These are phyloP conservation scores for Microdochium nivale DNA, from an alignment of 2,329 filamentous ascomycete species.

Conservation along the genomic window DNA sequence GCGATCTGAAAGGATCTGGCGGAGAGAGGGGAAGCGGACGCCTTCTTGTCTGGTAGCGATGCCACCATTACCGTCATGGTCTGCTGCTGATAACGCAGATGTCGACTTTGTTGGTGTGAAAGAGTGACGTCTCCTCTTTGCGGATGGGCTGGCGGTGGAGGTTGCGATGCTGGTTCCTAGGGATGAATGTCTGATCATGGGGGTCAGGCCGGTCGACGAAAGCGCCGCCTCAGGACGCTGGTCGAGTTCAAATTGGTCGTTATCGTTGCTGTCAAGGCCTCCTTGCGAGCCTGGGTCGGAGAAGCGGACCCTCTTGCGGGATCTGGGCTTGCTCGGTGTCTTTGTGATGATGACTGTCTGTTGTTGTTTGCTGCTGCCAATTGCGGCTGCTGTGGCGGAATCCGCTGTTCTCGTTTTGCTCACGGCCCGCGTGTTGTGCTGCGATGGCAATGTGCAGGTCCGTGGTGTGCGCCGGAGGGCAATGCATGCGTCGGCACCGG, in stretches of 20 bases:
- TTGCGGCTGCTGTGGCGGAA: not conserved
- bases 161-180: constrained; percentile 17
- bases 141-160: constrained; percentile 10
- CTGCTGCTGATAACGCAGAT: not conserved
- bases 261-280: constrained; percentile 9
- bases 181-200: constrained; percentile 44
- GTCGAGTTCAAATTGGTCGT: constrained; percentile 15
- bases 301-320: constrained; percentile 46
- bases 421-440: constrained; percentile 1
- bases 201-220: constrained; percentile 45
- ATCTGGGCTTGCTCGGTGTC: constrained; percentile 18
- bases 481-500: not conserved
- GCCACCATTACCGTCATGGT: constrained; percentile 7
- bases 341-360: constrained; percentile 5
- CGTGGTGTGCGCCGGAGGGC: not conserved
- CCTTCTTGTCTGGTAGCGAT: constrained; percentile 18
- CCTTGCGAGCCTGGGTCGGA: constrained; percentile 43
- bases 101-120: constrained; percentile 22
- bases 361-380: constrained; percentile 1
- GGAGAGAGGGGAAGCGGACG: constrained; percentile 39
- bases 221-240: constrained; percentile 7
- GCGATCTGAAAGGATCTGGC: constrained; percentile 41
- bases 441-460: not conserved
- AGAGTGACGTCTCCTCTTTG: constrained; percentile 37
- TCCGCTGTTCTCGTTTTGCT: not conserved